These are phyloP conservation scores for Microstegium vimineum DNA, from an alignment of 176 grass and related monocot species.

Conservation along the genomic window DNA sequence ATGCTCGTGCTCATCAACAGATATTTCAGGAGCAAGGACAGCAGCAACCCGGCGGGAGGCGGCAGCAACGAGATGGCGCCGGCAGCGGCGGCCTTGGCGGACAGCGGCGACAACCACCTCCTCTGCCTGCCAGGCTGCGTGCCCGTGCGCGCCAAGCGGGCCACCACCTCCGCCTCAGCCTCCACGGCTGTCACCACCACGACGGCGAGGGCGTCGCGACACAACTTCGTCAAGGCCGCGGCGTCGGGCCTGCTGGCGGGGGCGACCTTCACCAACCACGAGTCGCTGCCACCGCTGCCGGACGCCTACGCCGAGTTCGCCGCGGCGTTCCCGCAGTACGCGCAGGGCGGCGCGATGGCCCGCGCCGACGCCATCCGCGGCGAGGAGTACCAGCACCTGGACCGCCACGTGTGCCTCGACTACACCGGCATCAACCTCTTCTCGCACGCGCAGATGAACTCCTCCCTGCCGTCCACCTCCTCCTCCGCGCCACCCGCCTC, in stretches of 20 bases:
- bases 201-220: constrained; percentile 46
- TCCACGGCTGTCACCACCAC: neutral
- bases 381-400: constrained; percentile 65
- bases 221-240: constrained; percentile 54
- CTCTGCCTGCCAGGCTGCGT: constrained; percentile 51
- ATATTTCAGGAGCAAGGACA: constrained; percentile 38
- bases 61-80: constrained; percentile 31
- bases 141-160: constrained; percentile 30
- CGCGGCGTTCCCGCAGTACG: constrained; percentile 66
- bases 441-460: constrained; percentile 84
- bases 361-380: constrained; percentile 53
- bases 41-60: neutral
- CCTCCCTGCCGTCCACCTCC: constrained; percentile 41
- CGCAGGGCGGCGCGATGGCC: constrained; percentile 22
- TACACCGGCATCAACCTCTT: constrained; percentile 90
- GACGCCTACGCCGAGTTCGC: constrained; percentile 60
- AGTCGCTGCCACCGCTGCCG: constrained; percentile 53
- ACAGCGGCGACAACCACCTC: neutral
- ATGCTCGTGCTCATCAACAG: constrained; percentile 75
- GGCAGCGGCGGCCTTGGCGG: neutral
- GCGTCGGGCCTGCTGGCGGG: constrained; percentile 53
- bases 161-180: too few relatives aligned
- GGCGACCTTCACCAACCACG: constrained; percentile 74
- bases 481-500: neutral
- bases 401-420: constrained; percentile 72